phyloP scores from a whole-genome alignment of 768 basidiomycete genomes.

The Coprinellus micaceus region DNA sequence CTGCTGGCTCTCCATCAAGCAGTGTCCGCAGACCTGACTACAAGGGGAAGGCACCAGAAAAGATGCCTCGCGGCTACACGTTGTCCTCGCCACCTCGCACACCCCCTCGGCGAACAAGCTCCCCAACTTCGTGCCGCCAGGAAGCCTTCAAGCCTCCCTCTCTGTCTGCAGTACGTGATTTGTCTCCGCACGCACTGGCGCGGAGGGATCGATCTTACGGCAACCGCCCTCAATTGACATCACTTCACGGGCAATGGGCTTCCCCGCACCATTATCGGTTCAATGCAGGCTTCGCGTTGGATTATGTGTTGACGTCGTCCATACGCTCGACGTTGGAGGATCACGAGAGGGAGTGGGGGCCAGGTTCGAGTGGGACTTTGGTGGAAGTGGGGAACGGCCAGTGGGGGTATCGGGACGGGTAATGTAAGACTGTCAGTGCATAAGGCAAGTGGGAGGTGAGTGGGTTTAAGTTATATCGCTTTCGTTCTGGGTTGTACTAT shows the following conservation, averaged over 20 bases:
- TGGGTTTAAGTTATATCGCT: too few species aligned
- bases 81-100: constrained; percentile 12
- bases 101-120: constrained; percentile 15
- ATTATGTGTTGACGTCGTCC: constrained; percentile 1
- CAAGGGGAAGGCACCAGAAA: too few species aligned
- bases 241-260: neutral
- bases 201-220: too few species aligned
- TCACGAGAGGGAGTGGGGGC: constrained; percentile 3
- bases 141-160: too few species aligned
- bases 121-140: constrained; percentile 19
- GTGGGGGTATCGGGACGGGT: neutral
- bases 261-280: neutral
- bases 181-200: neutral
- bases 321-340: constrained; percentile 7
- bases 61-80: too few species aligned
- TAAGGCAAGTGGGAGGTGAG: too few species aligned
- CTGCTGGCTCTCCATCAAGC: too few species aligned
- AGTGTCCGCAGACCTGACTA: too few species aligned
- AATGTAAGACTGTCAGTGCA: too few species aligned
- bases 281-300: neutral
- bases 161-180: neutral
- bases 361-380: neutral
- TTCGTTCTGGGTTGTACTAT: too few species aligned
- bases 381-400: neutral
- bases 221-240: too few species aligned